Base-by-base conservation (phyloP, 2,329 filamentous ascomycete species). In the Cytospora leucostoma region DNA sequence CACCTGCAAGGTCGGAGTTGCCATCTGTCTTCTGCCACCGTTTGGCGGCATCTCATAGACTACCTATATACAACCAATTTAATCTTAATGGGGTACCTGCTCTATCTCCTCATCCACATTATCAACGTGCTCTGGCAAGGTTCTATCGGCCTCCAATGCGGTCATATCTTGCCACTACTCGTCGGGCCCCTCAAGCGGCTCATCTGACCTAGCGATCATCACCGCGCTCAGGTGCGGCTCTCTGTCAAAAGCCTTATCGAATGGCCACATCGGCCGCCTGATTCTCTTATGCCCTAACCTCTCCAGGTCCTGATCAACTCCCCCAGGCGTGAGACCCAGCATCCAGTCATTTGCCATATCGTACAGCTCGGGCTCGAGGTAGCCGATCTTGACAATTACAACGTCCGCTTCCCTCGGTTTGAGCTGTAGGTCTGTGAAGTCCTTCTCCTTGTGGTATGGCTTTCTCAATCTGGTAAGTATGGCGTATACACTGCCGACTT, bases 321-420 rank as follows among this genome's bases (percentile, higher is more conserved):
- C 82, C 0, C 81, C 82, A 0, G 82, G 81, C 0, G 82, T 84
- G 17, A 84, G 72, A 0, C 74, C 82, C 1, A 84, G 74, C 78
- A 84, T 83, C 82, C 82, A 84, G 59, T 80, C 81, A 8, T 74
- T 74, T 0, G 81, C 78, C 81, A 84, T 84, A 57, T 77, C 77
- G 64, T 82, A 83, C 5, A 84, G 71, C 67, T 84, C 78, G 4
- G 82, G 82, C 68, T 84, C 82, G 1, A 85, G 70, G 62, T 84
- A 85, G 17, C 82, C 82, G 52, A 84, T 84, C 70, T 84, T 84
- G 32, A 84, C 81, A 51, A 84, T 77, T 0, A 84, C 81, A 27
- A 84, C 77, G 65, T 82, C 80, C 0, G 78, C 76, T 5, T 74
- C 67, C 2, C 81, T 76, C 1, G 82, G 81, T 10, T 71, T 54